A percentile compares a stretch with the other conserved stretches of the same genome.
Evolutionary conservation across 441 rosid species (phyloP).

Genomic region (Pelargonium fulgidum): DNA sequence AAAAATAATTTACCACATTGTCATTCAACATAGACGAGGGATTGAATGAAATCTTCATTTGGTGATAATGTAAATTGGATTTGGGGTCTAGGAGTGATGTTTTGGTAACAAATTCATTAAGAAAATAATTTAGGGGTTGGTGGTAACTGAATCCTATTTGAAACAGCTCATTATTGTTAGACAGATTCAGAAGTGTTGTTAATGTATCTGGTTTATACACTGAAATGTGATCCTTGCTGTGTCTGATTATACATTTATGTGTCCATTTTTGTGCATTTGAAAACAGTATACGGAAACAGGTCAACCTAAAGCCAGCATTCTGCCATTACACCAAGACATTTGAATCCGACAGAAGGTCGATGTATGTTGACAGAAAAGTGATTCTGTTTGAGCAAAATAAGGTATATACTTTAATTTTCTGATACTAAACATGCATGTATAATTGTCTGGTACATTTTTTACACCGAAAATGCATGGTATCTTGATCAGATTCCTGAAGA

Average conservation of each 20-base stretch:
- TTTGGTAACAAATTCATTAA: neutral
- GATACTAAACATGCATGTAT: neutral
- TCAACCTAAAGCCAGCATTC: neutral
- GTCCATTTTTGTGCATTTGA: neutral
- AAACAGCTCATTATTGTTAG: neutral
- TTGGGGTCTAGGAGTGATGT: neutral
- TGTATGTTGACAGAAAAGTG: neutral
- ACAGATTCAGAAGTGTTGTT: neutral
- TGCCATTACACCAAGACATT: neutral
- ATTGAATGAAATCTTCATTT: neutral
- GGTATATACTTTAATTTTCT: neutral
- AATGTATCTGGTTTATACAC: neutral
- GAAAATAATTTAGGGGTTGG: neutral
- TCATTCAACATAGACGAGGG: neutral
- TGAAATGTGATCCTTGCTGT: neutral
- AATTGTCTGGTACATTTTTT: neutral
- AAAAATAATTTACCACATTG: neutral
- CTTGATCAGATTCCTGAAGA: neutral
- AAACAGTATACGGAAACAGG: neutral
- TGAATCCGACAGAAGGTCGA: neutral
- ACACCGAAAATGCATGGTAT: neutral
- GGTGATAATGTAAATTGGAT: neutral
- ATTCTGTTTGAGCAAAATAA: neutral
- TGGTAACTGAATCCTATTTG: neutral
- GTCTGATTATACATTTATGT: neutral